A percentile compares a stretch with the other conserved stretches of the same genome.
Evolutionary conservation across 148 eudicot genomes (phyloP).

Genomic region (Bassia scoparia): DNA sequence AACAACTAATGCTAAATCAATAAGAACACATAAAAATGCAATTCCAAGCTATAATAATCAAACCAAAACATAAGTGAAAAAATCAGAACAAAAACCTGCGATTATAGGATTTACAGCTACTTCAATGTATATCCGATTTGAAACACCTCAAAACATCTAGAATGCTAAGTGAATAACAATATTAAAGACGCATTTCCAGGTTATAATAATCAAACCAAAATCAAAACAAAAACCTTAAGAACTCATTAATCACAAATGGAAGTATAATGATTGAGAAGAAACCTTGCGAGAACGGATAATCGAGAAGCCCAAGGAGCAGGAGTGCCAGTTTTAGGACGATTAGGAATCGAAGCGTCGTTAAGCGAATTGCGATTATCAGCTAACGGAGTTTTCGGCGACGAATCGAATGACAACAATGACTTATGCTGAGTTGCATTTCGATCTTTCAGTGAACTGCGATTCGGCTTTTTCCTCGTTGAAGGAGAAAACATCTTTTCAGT

Average conservation of each 20-base stretch:
- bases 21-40: too few species aligned
- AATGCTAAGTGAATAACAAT: neutral
- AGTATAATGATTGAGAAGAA: neutral
- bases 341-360: constrained; percentile 31
- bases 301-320: constrained; percentile 97
- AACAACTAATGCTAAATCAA: too few species aligned
- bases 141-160: too few species aligned
- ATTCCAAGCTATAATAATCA: neutral
- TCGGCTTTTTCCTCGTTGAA: constrained; percentile 45
- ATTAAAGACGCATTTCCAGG: too few species aligned
- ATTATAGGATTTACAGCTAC: too few species aligned
- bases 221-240: neutral
- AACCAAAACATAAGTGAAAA: neutral
- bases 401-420: constrained; percentile 13
- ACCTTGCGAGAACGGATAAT: constrained; percentile 81
- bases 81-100: neutral
- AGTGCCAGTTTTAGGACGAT: constrained; percentile 86
- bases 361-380: constrained; percentile 28
- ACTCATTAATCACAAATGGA: neutral
- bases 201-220: neutral
- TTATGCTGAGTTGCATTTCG: constrained; percentile 15
- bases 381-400: constrained; percentile 53
- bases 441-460: constrained; percentile 31
- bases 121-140: too few species aligned
- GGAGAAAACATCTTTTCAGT: constrained; percentile 56